phyloP scores from a whole-genome alignment of 768 basidiomycete genomes.

The Russula griseocarnosa region DNA sequence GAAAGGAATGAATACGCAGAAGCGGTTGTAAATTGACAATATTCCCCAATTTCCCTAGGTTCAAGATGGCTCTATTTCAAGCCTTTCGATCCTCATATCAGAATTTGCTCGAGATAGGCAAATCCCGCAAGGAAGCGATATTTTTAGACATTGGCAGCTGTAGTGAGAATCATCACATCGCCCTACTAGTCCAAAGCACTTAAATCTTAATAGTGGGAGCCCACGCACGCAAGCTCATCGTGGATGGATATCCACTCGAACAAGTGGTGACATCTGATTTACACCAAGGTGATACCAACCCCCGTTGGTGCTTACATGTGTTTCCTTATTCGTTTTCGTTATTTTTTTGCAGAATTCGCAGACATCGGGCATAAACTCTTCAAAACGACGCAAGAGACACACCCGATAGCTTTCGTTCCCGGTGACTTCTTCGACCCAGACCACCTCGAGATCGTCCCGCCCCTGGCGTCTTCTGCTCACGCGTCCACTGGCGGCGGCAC shows the following conservation, averaged over 20 bases:
- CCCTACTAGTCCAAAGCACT: neutral
- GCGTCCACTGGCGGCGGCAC: conserved; percentile 20
- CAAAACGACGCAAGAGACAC: conserved; percentile 46
- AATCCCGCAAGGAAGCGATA: conserved; percentile 37
- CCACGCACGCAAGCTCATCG: conserved; percentile 41
- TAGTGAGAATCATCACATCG: conserved; percentile 33
- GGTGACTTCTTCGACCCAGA: conserved; percentile 51
- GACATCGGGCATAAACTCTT: conserved; percentile 60
- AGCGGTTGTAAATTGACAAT: neutral
- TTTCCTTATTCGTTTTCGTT: too few relatives aligned
- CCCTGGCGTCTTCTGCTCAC: conserved; percentile 31
- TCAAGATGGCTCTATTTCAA: conserved; percentile 10
- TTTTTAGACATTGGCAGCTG: conserved; percentile 47
- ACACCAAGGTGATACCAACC: conserved; percentile 37
- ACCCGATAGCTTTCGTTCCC: conserved; percentile 51
- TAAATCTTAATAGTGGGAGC: conserved; percentile 36
- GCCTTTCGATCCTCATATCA: neutral
- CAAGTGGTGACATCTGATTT: conserved; percentile 42
- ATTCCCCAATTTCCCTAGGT: neutral
- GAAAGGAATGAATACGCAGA: neutral
- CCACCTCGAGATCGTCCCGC: conserved; percentile 37
- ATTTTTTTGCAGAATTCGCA: conserved; percentile 53
- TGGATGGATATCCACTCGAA: conserved; percentile 43
- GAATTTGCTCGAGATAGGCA: conserved; percentile 33
- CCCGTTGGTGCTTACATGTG: neutral